Percentiles rank a stretch among this genome's conserved stretches.
Conservation (phyloP, 2,329 filamentous ascomycete genomes). For the Colletotrichum lupini region DNA sequence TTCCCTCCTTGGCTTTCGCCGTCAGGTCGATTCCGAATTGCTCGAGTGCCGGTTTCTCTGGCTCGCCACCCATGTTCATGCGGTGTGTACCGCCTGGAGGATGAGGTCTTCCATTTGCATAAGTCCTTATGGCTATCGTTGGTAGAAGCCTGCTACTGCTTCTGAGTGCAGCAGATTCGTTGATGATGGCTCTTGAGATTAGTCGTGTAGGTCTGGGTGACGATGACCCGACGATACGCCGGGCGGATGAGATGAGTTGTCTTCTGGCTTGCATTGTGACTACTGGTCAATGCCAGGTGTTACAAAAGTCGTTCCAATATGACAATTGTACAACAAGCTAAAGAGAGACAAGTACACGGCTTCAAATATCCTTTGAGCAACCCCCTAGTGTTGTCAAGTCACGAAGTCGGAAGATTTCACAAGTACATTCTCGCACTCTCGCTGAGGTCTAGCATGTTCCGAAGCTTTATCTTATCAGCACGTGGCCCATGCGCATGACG, state of each 20-base stretch:
- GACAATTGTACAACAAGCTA: not conserved
- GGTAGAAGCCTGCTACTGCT: constrained; percentile 49
- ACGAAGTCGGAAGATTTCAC: constrained; percentile 26
- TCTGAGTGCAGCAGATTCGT: constrained; percentile 1
- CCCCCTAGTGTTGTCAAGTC: constrained; percentile 22
- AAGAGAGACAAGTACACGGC: not conserved
- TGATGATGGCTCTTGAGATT: constrained; percentile 26
- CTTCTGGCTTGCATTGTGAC: constrained; percentile 54
- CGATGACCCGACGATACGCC: constrained; percentile 47
- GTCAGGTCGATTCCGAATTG: constrained; percentile 94
- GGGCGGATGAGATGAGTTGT: constrained; percentile 51
- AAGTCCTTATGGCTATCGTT: constrained; percentile 57
- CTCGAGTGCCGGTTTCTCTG: constrained; percentile 88
- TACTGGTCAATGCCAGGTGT: not conserved
- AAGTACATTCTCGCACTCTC: constrained; percentile 55
- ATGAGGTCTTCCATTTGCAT: constrained; percentile 81
- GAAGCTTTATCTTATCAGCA: constrained; percentile 46
- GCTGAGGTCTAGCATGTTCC: constrained; percentile 31
- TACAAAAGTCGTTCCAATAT: not conserved
- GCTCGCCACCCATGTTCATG: constrained; percentile 84
- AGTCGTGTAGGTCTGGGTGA: constrained; percentile 42
- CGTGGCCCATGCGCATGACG: constrained; percentile 41
- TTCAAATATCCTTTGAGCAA: constrained; percentile 9
- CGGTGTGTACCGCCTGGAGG: constrained; percentile 92
- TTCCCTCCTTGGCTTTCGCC: constrained; percentile 84